These are phyloP conservation scores for Rhodotorula babjevae DNA, from an alignment of 768 basidiomycete species.

Conservation along the genomic window DNA sequence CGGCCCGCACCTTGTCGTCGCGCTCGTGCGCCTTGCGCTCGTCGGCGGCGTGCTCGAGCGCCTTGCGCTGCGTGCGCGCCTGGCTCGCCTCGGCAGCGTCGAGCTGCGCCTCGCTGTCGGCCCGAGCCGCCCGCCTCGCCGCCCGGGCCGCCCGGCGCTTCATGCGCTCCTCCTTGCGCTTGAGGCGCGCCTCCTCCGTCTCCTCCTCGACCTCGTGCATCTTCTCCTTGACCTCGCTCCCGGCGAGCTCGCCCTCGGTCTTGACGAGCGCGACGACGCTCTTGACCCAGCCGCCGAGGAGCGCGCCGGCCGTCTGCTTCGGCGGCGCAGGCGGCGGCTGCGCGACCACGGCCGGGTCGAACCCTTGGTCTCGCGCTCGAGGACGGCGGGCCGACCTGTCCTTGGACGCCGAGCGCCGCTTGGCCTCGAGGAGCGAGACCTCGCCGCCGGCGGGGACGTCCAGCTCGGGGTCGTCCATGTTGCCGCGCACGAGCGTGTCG, in stretches of 20 bases:
- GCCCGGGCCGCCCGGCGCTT: conserved; percentile 8
- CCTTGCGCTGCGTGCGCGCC: not conserved
- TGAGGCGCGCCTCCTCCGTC: not conserved
- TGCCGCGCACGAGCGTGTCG: conserved; percentile 26
- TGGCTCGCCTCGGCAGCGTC: not conserved
- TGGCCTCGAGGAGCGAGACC: conserved; percentile 17
- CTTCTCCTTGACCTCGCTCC: conserved; percentile 10
- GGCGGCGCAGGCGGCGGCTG: not conserved
- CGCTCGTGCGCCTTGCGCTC: not conserved
- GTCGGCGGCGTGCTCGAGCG: not conserved
- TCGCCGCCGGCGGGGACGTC: conserved; percentile 34
- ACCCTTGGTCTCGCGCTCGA: conserved; percentile 12
- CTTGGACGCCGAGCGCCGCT: conserved; percentile 1
- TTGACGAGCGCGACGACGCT: conserved; percentile 23
- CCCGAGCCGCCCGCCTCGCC: not conserved
- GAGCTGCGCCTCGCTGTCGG: not conserved
- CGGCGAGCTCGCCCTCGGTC: conserved; percentile 15
- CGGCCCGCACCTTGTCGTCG: not conserved
- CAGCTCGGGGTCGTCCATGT: conserved; percentile 20
- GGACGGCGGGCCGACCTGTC: not conserved
- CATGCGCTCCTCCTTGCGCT: conserved; percentile 22
- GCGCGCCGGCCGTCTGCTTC: conserved; percentile 9
- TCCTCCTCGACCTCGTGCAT: conserved; percentile 10
- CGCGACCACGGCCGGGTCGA: conserved; percentile 17
- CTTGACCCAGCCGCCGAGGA: conserved; percentile 26